Evolutionary conservation across 495 filamentous ascomycete species (phyloP).

Genomic region (Amniculicola lignicola): DNA sequence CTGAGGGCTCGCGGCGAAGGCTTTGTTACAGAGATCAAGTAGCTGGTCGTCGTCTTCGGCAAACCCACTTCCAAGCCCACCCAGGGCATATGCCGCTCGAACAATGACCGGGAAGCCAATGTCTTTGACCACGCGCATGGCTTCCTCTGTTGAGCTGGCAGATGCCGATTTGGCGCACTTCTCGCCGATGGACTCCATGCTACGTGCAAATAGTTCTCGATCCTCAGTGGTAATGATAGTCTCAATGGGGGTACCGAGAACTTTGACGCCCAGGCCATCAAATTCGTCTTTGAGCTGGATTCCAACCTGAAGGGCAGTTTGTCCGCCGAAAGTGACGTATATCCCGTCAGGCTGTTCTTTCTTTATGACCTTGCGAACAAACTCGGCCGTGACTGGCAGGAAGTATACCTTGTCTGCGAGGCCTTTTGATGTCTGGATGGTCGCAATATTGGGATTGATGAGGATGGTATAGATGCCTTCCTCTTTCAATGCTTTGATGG

Average conservation of each 20-base stretch:
- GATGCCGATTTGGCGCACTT: slow-evolving; percentile 97
- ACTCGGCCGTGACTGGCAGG: slow-evolving; percentile 91
- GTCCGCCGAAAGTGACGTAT: slow-evolving; percentile 93
- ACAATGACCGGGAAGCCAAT: slow-evolving; percentile 98
- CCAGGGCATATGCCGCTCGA: slow-evolving; percentile 91
- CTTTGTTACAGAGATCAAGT: slow-evolving; percentile 87
- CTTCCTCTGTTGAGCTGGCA: slow-evolving; percentile 81
- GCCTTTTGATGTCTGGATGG: slow-evolving; percentile 94
- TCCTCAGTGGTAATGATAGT: slow-evolving; percentile 99
- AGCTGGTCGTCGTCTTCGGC: slow-evolving; percentile 86
- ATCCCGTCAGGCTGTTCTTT: slow-evolving; percentile 94
- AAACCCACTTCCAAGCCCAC: slow-evolving; percentile 93
- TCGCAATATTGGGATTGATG: slow-evolving; percentile 98
- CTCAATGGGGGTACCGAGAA: slow-evolving; percentile 93
- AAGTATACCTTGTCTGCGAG: slow-evolving; percentile 99
- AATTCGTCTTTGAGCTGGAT: slow-evolving; percentile 97
- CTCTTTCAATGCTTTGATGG: slow-evolving; percentile 97
- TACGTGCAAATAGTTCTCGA: slow-evolving; percentile 91
- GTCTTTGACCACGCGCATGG: slow-evolving; percentile 72
- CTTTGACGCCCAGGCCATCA: slow-evolving; percentile 80
- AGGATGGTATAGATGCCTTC: slow-evolving; percentile 92
- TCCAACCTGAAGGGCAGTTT: slow-evolving; percentile 91
- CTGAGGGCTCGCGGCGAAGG: slow-evolving; percentile 91
- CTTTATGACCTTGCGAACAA: slow-evolving; percentile 95
- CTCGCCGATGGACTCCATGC: slow-evolving; percentile 97